Evolutionary conservation across 2,329 filamentous ascomycete genomes (phyloP).

Genomic region (Falciphora oryzae): DNA sequence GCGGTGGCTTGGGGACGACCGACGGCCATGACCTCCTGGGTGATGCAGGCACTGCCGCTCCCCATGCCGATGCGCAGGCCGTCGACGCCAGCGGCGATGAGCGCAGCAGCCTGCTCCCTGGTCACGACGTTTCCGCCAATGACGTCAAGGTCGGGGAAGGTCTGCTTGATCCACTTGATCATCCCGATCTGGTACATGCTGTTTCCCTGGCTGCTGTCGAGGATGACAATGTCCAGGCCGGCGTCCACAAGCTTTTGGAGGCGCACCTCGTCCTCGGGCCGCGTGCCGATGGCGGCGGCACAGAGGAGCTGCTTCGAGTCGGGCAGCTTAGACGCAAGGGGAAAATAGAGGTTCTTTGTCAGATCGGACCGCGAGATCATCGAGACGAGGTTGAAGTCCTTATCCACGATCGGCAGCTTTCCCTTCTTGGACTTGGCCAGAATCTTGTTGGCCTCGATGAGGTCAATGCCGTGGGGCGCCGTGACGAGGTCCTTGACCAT

Average conservation of each 20-base stretch:
- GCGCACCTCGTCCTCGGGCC: slow-evolving; percentile 84
- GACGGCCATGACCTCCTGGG: slow-evolving; percentile 99
- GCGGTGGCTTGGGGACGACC: slow-evolving; percentile 92
- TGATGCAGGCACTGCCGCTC: slow-evolving; percentile 96
- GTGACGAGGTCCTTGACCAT: slow-evolving; percentile 96
- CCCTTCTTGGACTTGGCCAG: slow-evolving; percentile 96
- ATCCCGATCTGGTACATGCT: slow-evolving; percentile 98
- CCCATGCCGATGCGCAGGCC: slow-evolving; percentile 99
- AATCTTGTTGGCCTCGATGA: slow-evolving; percentile 86
- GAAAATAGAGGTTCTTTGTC: slow-evolving; percentile 98
- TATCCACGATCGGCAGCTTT: slow-evolving; percentile 89
- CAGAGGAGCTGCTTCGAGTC: slow-evolving; percentile 97
- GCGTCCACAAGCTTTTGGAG: slow-evolving; percentile 87
- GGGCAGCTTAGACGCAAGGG: slow-evolving; percentile 90
- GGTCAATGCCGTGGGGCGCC: slow-evolving; percentile 72
- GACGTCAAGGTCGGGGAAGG: slow-evolving; percentile 81
- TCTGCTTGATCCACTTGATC: slow-evolving; percentile 92
- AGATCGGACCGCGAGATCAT: slow-evolving; percentile 91
- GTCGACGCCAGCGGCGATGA: slow-evolving; percentile 92
- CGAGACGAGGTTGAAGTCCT: slow-evolving; percentile 77
- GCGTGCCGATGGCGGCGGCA: slow-evolving; percentile 90
- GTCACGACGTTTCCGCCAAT: slow-evolving; percentile 99
- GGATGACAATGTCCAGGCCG: slow-evolving; percentile 88
- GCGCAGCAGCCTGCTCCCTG: slow-evolving; percentile 83
- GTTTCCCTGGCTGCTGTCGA: slow-evolving; percentile 97